Evolutionary conservation across 768 basidiomycete species (phyloP).

Genomic region (Fibroporia radiculosa): DNA sequence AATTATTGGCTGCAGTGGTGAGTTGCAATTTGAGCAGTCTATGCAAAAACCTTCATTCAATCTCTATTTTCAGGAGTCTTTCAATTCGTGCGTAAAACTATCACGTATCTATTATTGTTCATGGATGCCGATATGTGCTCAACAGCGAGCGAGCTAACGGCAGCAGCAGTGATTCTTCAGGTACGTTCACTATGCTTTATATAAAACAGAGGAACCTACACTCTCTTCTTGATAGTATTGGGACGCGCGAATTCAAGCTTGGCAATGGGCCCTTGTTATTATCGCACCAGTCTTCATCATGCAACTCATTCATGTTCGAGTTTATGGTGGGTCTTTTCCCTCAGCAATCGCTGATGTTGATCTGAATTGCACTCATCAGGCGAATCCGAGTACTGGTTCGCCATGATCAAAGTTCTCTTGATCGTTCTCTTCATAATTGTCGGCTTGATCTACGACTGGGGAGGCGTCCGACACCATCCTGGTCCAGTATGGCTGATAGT

Average conservation of each 20-base stretch:
- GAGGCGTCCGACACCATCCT: conserved; percentile 48
- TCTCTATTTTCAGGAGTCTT: conserved; percentile 23
- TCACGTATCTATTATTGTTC: neutral
- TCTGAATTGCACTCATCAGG: conserved; percentile 23
- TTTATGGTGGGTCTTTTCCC: conserved; percentile 37
- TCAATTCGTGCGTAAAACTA: conserved; percentile 25
- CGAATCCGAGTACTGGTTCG: conserved; percentile 59
- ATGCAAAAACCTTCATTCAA: neutral
- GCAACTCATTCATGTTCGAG: conserved; percentile 49
- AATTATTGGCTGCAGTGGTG: conserved; percentile 51
- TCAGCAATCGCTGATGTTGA: neutral
- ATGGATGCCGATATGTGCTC: neutral
- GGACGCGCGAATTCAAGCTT: conserved; percentile 40
- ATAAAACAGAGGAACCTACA: neutral
- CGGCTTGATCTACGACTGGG: conserved; percentile 57
- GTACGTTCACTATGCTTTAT: conserved; percentile 16
- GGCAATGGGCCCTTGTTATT: conserved; percentile 51
- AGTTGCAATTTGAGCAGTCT: too few relatives aligned
- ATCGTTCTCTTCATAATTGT: conserved; percentile 55
- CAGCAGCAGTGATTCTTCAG: conserved; percentile 46
- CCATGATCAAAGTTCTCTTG: conserved; percentile 56
- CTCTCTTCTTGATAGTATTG: conserved; percentile 26
- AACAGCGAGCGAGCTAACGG: conserved; percentile 49
- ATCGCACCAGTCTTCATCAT: conserved; percentile 44
- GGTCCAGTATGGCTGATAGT: conserved; percentile 37